These are phyloP conservation scores for Gymnopus androsaceus DNA, from an alignment of 1,284 basidiomycete genomes.

Conservation along the genomic window DNA sequence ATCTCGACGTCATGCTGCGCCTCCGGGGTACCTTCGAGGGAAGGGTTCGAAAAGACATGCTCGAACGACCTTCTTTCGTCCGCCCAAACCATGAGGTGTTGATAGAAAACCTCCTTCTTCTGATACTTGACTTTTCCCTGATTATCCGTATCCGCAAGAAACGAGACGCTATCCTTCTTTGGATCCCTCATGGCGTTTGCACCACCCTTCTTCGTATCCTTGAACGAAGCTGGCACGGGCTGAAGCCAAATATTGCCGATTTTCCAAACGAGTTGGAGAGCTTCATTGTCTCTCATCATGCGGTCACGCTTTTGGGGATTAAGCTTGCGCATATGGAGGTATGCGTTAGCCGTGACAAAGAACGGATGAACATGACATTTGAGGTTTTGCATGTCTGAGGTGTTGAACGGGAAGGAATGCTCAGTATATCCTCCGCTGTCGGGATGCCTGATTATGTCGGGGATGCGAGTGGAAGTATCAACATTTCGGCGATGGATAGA, in stretches of 20 bases:
- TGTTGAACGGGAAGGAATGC: slow-evolving; percentile 11
- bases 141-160: neutral
- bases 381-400: slow-evolving; percentile 7
- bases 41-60: neutral
- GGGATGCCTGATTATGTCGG: neutral
- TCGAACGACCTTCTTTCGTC: neutral
- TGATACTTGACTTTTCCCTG: neutral
- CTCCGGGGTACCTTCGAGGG: neutral
- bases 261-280: neutral
- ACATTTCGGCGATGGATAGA: slow-evolving; percentile 14
- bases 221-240: neutral
- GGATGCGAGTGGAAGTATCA: neutral
- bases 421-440: slow-evolving; percentile 3
- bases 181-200: slow-evolving; percentile 5
- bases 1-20: neutral
- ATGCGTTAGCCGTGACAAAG: slow-evolving; percentile 11
- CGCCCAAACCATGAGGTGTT: neutral
- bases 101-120: slow-evolving; percentile 3
- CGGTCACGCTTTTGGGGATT: neutral
- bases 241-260: slow-evolving; percentile 6
- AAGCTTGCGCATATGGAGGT: neutral
- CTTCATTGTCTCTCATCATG: neutral
- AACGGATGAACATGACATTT: slow-evolving; percentile 10
- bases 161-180: neutral
- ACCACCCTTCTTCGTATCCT: neutral